Evolutionary conservation across 2,329 filamentous ascomycete genomes (phyloP), one percentile per base, ranked within the genome.

Genomic region (Neonectria sp.): DNA sequence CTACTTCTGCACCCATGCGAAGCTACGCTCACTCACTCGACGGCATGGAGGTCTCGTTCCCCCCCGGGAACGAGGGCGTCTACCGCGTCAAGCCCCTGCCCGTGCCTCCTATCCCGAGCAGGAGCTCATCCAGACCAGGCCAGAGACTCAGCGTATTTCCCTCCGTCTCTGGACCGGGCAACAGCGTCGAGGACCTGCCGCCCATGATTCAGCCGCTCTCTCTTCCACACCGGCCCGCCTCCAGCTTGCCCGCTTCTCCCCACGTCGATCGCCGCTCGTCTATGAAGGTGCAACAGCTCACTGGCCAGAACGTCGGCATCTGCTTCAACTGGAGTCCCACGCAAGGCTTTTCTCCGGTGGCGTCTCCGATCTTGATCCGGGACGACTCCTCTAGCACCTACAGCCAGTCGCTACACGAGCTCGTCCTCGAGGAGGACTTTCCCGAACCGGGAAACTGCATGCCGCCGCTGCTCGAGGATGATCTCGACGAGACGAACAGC

Each of bases 241-340:
- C 72, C 64, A 75, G 70, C 53, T 58, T 73, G 46, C 67, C 72
- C 4, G 60, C 62, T 4, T 61, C 67, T 37, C 65, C 73, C 29
- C 63, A 71, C 12, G 65, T 71, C 25, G 70, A 73, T 24, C 72
- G 69, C 11, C 74, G 76, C 1, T 80, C 82, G 0, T 78, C 78
- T 0, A 75, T 76, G 49, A 86, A 85, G 74, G 76, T 84, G 48
- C 77, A 79, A 37, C 81, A 84, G 69, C 77, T 86, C 15, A 85
- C 77, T 6, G 84, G 83, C 1, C 75, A 81, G 31, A 80, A 82
- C 46, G 51, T 84, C n/a, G 76, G 77, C 53, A 67, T 78, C 21
- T 55, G 53, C 21, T 49, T 67, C 15, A 73, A 76, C 52, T 75
- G 71, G 67, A 60, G 49, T 27, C 56, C 37, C 25, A 45, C 37